phyloP scores from a whole-genome alignment of 2,329 filamentous ascomycete genomes.

The Phyllosticta capitalensis region DNA sequence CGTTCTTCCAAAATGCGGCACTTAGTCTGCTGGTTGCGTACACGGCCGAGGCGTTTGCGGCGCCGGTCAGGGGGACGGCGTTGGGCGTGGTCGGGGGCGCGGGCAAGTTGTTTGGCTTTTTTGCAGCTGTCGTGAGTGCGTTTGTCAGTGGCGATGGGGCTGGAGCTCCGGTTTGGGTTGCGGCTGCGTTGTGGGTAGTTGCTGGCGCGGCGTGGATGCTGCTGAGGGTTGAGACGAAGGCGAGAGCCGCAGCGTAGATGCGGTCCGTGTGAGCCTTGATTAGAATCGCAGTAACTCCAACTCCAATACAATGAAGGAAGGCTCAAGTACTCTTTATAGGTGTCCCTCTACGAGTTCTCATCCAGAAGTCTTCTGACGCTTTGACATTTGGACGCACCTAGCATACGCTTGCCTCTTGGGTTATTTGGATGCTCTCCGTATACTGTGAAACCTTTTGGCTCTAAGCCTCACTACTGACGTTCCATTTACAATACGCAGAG shows the following conservation, averaged over 20 bases:
- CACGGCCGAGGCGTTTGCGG: slow-evolving; percentile 67
- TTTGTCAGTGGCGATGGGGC: slow-evolving; percentile 28
- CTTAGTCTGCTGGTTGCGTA: slow-evolving; percentile 69
- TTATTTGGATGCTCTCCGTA: no score
- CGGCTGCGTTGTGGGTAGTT: slow-evolving; percentile 33
- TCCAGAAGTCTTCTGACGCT: no score
- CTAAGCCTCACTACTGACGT: no score
- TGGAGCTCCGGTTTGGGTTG: slow-evolving; percentile 34
- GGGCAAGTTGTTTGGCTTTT: slow-evolving; percentile 57
- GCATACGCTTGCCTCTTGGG: no score
- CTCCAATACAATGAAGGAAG: no score
- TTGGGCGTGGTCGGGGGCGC: slow-evolving; percentile 63
- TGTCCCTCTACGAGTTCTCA: no score
- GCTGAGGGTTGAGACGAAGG: slow-evolving; percentile 35
- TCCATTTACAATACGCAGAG: no score
- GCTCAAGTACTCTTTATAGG: no score
- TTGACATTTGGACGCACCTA: no score
- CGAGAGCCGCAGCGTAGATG: background rate
- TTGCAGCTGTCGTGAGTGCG: slow-evolving; percentile 57
- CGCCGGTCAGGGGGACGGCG: slow-evolving; percentile 60
- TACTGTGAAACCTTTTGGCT: no score
- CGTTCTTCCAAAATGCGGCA: slow-evolving; percentile 50
- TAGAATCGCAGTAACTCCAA: background rate
- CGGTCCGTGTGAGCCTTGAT: background rate
- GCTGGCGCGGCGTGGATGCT: slow-evolving; percentile 33